Evolutionary conservation across 805 yeast genomes (phyloP).

Genomic region (Middelhovenomyces tepae): DNA sequence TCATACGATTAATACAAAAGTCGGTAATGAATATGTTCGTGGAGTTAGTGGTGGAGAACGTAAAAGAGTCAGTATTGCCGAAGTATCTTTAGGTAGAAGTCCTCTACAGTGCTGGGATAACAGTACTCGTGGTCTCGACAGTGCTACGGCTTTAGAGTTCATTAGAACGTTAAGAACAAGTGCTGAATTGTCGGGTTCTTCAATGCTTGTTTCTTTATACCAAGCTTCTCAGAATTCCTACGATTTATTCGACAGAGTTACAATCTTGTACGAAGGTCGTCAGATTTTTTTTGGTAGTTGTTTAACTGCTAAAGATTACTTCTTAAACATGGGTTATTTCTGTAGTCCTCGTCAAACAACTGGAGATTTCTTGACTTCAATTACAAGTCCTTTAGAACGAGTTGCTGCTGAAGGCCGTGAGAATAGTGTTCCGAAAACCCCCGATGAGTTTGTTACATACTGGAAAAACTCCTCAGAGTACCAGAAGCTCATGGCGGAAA

Average conservation of each 20-base stretch:
- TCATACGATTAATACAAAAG: conserved; percentile 54
- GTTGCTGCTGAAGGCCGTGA: conserved; percentile 36
- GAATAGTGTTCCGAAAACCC: conserved; percentile 42
- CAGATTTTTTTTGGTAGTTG: conserved; percentile 51
- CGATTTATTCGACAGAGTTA: conserved; percentile 51
- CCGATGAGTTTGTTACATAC: conserved; percentile 41
- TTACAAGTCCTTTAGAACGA: conserved; percentile 48
- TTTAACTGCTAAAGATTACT: conserved; percentile 38
- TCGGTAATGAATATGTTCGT: conserved; percentile 58
- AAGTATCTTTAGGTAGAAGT: conserved; percentile 38
- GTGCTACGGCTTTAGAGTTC: conserved; percentile 62
- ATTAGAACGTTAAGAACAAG: conserved; percentile 51
- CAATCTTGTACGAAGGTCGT: conserved; percentile 50
- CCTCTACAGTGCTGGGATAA: conserved; percentile 57
- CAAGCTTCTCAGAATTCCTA: conserved; percentile 63
- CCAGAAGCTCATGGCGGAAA: conserved; percentile 31
- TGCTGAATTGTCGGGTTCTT: conserved; percentile 45
- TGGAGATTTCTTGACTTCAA: conserved; percentile 48
- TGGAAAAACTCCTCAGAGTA: conserved; percentile 43
- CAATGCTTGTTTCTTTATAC: conserved; percentile 59
- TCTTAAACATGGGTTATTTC: conserved; percentile 45
- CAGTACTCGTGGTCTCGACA: conserved; percentile 63
- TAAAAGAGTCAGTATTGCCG: conserved; percentile 63
- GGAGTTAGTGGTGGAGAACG: conserved; percentile 71
- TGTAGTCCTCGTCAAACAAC: conserved; percentile 53